Evolutionary conservation across 73 alveolate genomes (phyloP), one percentile per base, ranked within the genome.

Genomic region (Stentor roeselii): DNA sequence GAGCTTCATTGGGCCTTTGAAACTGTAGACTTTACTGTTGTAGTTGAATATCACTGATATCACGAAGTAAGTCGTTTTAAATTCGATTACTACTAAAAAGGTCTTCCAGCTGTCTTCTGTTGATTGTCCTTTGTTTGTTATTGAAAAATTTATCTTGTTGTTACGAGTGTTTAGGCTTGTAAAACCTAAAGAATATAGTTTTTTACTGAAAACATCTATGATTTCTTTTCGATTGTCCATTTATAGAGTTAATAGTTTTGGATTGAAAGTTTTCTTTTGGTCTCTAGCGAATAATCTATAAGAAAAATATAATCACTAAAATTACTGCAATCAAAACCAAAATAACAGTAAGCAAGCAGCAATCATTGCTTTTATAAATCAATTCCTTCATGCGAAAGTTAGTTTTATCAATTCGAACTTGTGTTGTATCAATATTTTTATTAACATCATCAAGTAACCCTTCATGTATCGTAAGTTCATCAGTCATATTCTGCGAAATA

Each of bases 81-180:
- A 27, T n/a, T 67, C 80, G 14, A 67, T 67, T n/a, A 67, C 21
- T 27, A 67, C 27, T 2, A 40, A 40, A 2, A 67, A 67, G 14
- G 80, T 67, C 0, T 40, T 21, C 42, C 80, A 67, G n/a, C 1
- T 34, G 2, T 67, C 80, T 0, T 32, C 80, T 67, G 80, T 67
- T 15, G 42, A 27, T 67, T 67, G 80, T 0, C 80, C 80, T 67
- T 67, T 36, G 37, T 67, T 67, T 67, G 80, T 67, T 1, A 67
- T 34, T 0, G 80, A 21, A 32, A 67, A 67, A 36, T 27, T 67
- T n/a, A 67, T 67, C 34, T 67, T 32, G n/a, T 32, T 67, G 80
- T 67, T 32, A 67, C 80, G 21, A 14, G 34, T 34, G 1, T 67
- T 67, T 36, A 21, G 34, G n/a, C 34, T 67, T 34, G n/a, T 21